These are phyloP conservation scores for Trichoderma cornu-damae DNA, from an alignment of 2,329 filamentous ascomycete genomes.

Conservation along the genomic window DNA sequence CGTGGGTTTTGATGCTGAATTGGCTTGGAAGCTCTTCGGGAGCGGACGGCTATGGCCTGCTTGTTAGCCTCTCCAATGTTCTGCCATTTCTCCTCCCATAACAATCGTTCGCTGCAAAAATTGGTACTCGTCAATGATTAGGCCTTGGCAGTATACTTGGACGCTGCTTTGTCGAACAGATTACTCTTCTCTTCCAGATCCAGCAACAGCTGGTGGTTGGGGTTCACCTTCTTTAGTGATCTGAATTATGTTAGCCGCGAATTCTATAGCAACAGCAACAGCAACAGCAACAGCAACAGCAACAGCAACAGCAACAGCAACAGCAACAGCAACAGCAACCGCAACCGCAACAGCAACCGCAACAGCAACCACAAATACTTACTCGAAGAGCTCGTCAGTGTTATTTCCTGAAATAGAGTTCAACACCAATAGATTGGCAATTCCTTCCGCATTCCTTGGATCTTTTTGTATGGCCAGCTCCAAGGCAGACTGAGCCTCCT, in stretches of 20 bases:
- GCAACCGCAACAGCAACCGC: conserved; percentile 21
- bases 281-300: accelerated
- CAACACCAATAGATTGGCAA: conserved; percentile 80
- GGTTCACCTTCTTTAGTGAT: conserved; percentile 52
- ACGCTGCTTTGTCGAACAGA: conserved; percentile 79
- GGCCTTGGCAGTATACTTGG: conserved; percentile 83
- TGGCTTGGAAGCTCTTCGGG: background rate
- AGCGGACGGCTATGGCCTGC: background rate
- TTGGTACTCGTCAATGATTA: conserved; percentile 36
- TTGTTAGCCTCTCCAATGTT: conserved; percentile 20
- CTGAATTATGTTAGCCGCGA: conserved; percentile 37
- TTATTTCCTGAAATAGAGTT: conserved; percentile 73
- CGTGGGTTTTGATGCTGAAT: background rate
- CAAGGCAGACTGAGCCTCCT: conserved; percentile 83
- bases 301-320: background rate
- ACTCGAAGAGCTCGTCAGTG: conserved; percentile 56
- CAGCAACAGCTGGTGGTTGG: conserved; percentile 63
- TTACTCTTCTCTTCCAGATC: conserved; percentile 80
- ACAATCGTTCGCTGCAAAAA: conserved; percentile 26
- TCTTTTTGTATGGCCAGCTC: conserved; percentile 74
- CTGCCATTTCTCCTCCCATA: conserved; percentile 31
- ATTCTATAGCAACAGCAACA: background rate
- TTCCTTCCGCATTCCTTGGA: conserved; percentile 63
- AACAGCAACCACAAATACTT: conserved; percentile 32
- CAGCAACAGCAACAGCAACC: background rate